Evolutionary conservation across 73 alveolate species (phyloP).

Genomic region (Paramecium tetraurelia): DNA sequence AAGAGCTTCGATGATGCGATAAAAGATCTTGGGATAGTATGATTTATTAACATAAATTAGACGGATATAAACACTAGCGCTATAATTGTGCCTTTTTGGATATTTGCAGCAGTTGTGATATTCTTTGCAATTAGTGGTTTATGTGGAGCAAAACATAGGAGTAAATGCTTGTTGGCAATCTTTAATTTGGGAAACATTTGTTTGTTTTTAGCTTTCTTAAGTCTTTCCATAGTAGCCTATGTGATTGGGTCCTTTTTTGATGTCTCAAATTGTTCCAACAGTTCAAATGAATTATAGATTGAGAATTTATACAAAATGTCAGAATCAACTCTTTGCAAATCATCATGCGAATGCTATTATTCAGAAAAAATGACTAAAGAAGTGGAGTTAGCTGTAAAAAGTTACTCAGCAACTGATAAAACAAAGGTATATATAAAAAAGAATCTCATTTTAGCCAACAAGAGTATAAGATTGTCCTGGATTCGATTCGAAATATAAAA

Average conservation of each 20-base stretch:
- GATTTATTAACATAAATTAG: not conserved
- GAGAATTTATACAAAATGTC: not conserved
- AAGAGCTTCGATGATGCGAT: not conserved
- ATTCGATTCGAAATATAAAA: not conserved
- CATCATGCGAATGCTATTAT: not conserved
- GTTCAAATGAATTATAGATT: not conserved
- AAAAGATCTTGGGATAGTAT: not conserved
- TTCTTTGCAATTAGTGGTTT: not conserved
- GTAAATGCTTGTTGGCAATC: not conserved
- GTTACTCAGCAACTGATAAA: not conserved
- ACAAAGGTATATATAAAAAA: not conserved
- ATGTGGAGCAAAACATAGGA: not conserved
- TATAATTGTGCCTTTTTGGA: not conserved
- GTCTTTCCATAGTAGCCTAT: not conserved
- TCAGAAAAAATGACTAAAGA: not conserved
- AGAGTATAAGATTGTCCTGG: not conserved
- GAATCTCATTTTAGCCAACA: not conserved
- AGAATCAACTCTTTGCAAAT: not conserved
- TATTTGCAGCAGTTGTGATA: not conserved
- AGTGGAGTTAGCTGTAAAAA: not conserved
- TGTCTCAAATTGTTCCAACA: no score
- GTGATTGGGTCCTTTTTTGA: not conserved
- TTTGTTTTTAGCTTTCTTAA: not conserved
- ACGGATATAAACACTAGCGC: not conserved
- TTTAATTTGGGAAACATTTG: not conserved